A percentile compares a stretch with the other conserved stretches of the same genome.
phyloP scores from a whole-genome alignment of 805 yeast species.

The Kuraishia ogatae region DNA sequence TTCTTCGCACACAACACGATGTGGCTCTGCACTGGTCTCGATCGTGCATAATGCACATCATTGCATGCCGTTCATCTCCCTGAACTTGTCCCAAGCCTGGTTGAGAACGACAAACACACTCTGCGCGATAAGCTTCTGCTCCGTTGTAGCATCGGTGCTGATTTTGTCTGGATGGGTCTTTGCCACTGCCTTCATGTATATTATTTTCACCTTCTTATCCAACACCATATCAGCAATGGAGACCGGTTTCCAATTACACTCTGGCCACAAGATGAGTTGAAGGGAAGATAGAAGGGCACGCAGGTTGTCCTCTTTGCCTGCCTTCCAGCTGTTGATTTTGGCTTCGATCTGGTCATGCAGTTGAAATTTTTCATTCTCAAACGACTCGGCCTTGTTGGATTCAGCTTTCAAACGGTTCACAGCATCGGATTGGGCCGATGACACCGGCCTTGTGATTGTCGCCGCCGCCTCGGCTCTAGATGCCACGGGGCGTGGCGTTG shows the following conservation, averaged over 20 bases:
- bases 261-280: slow-evolving; percentile 60
- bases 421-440: slow-evolving; percentile 27
- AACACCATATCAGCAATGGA: slow-evolving; percentile 69
- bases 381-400: slow-evolving; percentile 32
- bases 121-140: slow-evolving; percentile 78
- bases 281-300: slow-evolving; percentile 69
- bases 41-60: slow-evolving; percentile 7
- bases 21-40: background rate
- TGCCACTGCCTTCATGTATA: slow-evolving; percentile 75
- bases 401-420: slow-evolving; percentile 41
- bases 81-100: slow-evolving; percentile 85
- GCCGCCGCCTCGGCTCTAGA: slow-evolving; percentile 10
- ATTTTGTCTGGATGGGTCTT: slow-evolving; percentile 83
- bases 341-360: slow-evolving; percentile 56
- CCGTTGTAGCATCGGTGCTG: slow-evolving; percentile 45
- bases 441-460: slow-evolving; percentile 10
- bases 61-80: slow-evolving; percentile 41
- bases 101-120: slow-evolving; percentile 77
- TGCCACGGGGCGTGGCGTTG: slow-evolving; percentile 15
- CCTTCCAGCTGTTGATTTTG: slow-evolving; percentile 53
- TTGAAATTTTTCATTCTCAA: slow-evolving; percentile 49
- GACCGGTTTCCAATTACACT: slow-evolving; percentile 57
- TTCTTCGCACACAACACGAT: no score
- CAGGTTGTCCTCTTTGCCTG: slow-evolving; percentile 72
- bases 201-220: slow-evolving; percentile 81